Evolutionary conservation across 371 early-diverging fungal species (phyloP).

Genomic region (Rhizopus microsporus): DNA sequence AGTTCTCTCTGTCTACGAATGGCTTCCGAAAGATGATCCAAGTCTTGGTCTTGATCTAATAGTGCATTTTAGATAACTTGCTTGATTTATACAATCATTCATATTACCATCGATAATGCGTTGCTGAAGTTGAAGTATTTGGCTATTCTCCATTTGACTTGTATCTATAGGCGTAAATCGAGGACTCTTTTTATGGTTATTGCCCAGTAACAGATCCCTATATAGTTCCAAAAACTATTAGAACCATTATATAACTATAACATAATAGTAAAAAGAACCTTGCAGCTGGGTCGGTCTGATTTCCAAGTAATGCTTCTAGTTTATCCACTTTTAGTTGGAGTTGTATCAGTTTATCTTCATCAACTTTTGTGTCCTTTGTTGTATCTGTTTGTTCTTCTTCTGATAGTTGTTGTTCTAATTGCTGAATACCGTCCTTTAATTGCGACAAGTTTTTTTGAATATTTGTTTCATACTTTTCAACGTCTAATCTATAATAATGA

Average conservation of each 20-base stretch:
- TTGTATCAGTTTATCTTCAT: constrained; percentile 62
- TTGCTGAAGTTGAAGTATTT: constrained; percentile 73
- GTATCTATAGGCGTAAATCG: constrained; percentile 47
- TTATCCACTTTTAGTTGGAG: constrained; percentile 65
- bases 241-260: neutral
- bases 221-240: neutral
- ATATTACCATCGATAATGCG: constrained; percentile 72
- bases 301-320: constrained; percentile 58
- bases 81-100: neutral
- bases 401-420: constrained; percentile 63
- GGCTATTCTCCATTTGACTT: constrained; percentile 57
- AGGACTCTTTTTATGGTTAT: constrained; percentile 35
- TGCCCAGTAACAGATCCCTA: constrained; percentile 39
- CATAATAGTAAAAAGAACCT: constrained; percentile 29
- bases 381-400: constrained; percentile 54
- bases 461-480: constrained; percentile 57
- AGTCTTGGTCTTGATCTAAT: constrained; percentile 76
- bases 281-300: constrained; percentile 49
- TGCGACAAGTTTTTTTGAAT: constrained; percentile 60
- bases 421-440: constrained; percentile 56
- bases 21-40: constrained; percentile 67
- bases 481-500: constrained; percentile 43
- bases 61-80: neutral
- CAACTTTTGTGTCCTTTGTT: constrained; percentile 52
- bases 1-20: constrained; percentile 77